phyloP scores from a whole-genome alignment of 2,329 filamentous ascomycete species.

The Lasiodiplodia sp. region DNA sequence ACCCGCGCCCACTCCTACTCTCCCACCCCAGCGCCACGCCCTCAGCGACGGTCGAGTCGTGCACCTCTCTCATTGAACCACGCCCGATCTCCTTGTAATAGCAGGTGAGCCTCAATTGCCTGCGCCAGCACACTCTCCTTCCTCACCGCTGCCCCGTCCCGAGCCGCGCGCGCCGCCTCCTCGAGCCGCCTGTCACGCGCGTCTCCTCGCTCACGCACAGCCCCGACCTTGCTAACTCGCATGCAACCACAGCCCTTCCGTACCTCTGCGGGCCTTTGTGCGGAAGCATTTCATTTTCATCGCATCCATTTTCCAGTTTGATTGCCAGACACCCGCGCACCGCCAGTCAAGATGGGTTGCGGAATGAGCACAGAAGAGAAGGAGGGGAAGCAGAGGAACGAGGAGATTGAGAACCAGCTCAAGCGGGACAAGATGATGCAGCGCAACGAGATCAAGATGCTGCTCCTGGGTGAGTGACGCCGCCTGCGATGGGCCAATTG shows the following conservation, averaged over 20 bases:
- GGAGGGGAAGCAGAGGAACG: conserved; percentile 99
- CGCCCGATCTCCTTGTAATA: conserved; percentile 31
- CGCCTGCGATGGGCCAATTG: conserved; percentile 28
- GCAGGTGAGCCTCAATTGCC: conserved; percentile 39
- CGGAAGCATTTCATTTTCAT: conserved; percentile 27
- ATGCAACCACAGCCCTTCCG: conserved; percentile 24
- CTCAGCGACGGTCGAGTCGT: conserved; percentile 23
- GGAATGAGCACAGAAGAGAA: conserved; percentile 99
- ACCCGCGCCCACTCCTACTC: conserved; percentile 24
- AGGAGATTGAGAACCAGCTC: conserved; percentile 99
- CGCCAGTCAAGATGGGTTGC: conserved; percentile 85
- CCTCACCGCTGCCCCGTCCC: conserved; percentile 24
- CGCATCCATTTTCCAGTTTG: conserved; percentile 13
- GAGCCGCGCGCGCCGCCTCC: conserved; percentile 21
- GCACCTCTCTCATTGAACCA: conserved; percentile 25
- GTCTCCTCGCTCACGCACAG: conserved; percentile 23
- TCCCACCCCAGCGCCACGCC: conserved; percentile 14
- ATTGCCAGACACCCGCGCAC: not conserved
- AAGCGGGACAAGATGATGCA: conserved; percentile 99
- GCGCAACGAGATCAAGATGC: conserved; percentile 99
- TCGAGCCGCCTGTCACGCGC: conserved; percentile 20
- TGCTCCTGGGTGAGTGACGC: conserved; percentile 82
- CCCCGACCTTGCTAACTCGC: conserved; percentile 22
- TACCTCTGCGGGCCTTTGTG: conserved; percentile 29
- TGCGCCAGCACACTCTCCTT: conserved; percentile 1